phyloP scores from a whole-genome alignment of 1,284 basidiomycete genomes.

The Entoloma clypeatum region DNA sequence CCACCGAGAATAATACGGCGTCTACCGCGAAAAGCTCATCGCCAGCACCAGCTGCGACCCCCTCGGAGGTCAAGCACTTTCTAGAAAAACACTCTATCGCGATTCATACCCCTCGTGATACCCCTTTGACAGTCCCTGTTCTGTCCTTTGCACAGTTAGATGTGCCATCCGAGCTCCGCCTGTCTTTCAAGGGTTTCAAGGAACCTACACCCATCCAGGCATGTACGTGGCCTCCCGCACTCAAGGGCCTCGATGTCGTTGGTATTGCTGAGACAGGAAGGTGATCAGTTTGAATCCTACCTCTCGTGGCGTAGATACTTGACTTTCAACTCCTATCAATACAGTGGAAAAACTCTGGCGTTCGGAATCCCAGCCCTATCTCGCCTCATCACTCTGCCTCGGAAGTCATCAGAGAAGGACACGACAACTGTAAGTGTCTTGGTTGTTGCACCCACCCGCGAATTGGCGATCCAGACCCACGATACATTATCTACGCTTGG shows the following conservation, averaged over 20 bases:
- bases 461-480: slow-evolving; percentile 93
- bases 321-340: slow-evolving; percentile 7
- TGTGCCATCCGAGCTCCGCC: slow-evolving; percentile 59
- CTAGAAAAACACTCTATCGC: slow-evolving; percentile 72
- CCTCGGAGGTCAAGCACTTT: slow-evolving; percentile 56
- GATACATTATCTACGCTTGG: slow-evolving; percentile 80
- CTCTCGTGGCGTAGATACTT: neutral
- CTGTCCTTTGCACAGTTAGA: slow-evolving; percentile 75
- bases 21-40: slow-evolving; percentile 16
- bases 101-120: slow-evolving; percentile 53
- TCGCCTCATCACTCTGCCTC: slow-evolving; percentile 47
- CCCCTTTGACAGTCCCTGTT: slow-evolving; percentile 59
- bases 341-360: slow-evolving; percentile 91
- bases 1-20: slow-evolving; percentile 19
- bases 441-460: slow-evolving; percentile 90
- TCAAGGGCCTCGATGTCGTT: slow-evolving; percentile 84
- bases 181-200: slow-evolving; percentile 68
- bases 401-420: slow-evolving; percentile 27
- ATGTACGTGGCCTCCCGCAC: slow-evolving; percentile 90
- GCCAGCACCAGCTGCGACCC: slow-evolving; percentile 26
- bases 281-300: slow-evolving; percentile 30
- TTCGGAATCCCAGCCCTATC: slow-evolving; percentile 91
- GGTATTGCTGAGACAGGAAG: slow-evolving; percentile 98
- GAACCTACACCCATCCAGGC: slow-evolving; percentile 96
- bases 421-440: slow-evolving; percentile 63